phyloP scores from a whole-genome alignment of 495 filamentous ascomycete species.

The Penicillium pancosmium region DNA sequence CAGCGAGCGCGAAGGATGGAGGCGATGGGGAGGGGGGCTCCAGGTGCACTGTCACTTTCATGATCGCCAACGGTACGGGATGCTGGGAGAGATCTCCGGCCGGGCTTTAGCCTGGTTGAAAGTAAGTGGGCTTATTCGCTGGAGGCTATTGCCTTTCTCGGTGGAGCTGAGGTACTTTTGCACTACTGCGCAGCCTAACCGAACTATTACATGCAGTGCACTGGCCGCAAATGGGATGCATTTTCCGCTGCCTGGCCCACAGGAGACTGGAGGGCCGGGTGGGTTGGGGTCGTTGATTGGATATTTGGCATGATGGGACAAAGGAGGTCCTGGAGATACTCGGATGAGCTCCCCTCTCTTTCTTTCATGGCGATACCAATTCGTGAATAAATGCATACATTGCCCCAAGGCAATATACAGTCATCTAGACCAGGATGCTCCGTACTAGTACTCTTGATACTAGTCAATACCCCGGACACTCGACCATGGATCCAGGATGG shows the following conservation, averaged over 20 bases:
- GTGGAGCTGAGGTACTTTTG: constrained; percentile 27
- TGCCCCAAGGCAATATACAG: not conserved
- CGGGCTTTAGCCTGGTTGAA: constrained; percentile 1
- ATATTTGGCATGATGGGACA: too few relatives aligned
- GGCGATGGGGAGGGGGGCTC: constrained; percentile 12
- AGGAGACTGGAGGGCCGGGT: too few relatives aligned
- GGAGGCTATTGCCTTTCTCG: not conserved
- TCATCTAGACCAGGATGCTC: not conserved
- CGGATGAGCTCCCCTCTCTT: too few relatives aligned
- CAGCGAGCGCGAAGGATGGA: constrained; percentile 13
- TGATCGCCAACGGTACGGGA: constrained; percentile 25
- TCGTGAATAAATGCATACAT: not conserved
- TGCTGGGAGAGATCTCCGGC: constrained; percentile 9
- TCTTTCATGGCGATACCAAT: too few relatives aligned
- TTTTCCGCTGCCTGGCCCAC: constrained; percentile 32
- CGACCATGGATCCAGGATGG: constrained; percentile 19
- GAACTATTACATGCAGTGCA: constrained; percentile 39
- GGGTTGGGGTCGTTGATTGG: too few relatives aligned
- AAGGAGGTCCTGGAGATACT: too few relatives aligned
- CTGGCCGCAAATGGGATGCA: constrained; percentile 38
- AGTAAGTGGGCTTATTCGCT: not conserved
- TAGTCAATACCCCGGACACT: not conserved
- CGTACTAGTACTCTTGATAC: not conserved
- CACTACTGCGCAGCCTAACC: constrained; percentile 31
- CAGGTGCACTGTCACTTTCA: constrained; percentile 24